phyloP scores from a whole-genome alignment of 495 filamentous ascomycete species.

The Neurospora sp. region DNA sequence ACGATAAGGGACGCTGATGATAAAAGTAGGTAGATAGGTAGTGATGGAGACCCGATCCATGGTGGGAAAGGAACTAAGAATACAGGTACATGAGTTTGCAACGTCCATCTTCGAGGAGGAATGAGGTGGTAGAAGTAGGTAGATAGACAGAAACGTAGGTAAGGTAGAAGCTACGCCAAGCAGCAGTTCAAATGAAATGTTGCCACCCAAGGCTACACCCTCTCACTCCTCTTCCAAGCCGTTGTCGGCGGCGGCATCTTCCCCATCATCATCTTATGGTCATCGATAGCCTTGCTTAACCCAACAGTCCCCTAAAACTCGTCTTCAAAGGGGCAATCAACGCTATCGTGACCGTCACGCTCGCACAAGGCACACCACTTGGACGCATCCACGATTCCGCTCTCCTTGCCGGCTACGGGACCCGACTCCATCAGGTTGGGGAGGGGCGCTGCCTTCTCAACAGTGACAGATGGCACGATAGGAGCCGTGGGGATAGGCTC shows the following conservation, averaged over 20 bases:
- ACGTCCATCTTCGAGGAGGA: neutral
- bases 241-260: neutral
- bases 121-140: neutral
- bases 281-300: neutral
- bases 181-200: neutral
- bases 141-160: neutral
- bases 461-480: neutral
- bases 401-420: constrained; percentile 72
- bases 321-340: constrained; percentile 90
- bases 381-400: constrained; percentile 62
- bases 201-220: neutral
- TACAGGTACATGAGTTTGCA: neutral
- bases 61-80: neutral
- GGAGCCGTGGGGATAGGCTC: neutral
- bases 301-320: constrained; percentile 37
- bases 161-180: neutral
- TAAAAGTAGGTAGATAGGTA: neutral
- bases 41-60: neutral
- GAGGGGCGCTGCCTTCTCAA: constrained; percentile 23
- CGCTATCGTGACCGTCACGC: constrained; percentile 88
- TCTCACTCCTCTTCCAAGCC: neutral
- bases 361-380: constrained; percentile 99
- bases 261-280: neutral
- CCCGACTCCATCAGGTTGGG: constrained; percentile 57
- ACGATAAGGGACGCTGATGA: neutral